phyloP scores from a whole-genome alignment of 257 asterid species.

The Solanum clarkiae region DNA sequence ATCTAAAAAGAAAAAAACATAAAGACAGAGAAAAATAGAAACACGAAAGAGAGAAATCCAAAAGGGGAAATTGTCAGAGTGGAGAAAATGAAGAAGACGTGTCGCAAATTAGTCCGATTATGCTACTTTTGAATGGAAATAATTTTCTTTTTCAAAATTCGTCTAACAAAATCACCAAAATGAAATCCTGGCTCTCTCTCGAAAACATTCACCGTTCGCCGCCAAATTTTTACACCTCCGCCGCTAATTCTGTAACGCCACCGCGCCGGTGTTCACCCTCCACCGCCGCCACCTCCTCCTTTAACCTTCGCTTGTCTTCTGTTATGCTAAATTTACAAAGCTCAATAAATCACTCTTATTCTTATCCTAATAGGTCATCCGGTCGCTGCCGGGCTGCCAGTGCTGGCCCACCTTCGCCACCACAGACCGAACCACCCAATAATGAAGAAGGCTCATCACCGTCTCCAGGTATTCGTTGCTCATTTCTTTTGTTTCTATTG shows the following conservation, averaged over 20 bases:
- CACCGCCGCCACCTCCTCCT: not conserved
- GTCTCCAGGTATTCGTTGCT: slow-evolving; percentile 29
- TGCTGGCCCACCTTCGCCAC: slow-evolving; percentile 25
- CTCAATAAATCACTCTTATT: slow-evolving; percentile 8
- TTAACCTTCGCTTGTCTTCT: not conserved
- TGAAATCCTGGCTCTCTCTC: slow-evolving; percentile 13
- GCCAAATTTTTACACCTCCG: not conserved
- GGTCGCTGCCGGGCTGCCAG: slow-evolving; percentile 34
- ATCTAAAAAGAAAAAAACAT: not conserved
- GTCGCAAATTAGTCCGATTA: not conserved
- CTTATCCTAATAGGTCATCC: slow-evolving; percentile 16
- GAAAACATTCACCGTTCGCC: not conserved
- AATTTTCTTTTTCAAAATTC: not conserved
- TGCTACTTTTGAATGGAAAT: not conserved
- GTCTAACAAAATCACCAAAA: not conserved
- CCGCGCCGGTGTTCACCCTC: not conserved
- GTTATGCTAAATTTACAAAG: slow-evolving; percentile 12
- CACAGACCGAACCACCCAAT: slow-evolving; percentile 46
- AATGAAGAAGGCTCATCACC: slow-evolving; percentile 4
- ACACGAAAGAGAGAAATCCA: not conserved
- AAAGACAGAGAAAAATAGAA: not conserved
- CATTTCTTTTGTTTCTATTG: not conserved
- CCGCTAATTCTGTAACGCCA: not conserved
- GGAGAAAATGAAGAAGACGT: not conserved
- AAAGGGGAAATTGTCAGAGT: not conserved